Evolutionary conservation across 2,329 filamentous ascomycete genomes (phyloP).

Genomic region (Exophiala calicioides): DNA sequence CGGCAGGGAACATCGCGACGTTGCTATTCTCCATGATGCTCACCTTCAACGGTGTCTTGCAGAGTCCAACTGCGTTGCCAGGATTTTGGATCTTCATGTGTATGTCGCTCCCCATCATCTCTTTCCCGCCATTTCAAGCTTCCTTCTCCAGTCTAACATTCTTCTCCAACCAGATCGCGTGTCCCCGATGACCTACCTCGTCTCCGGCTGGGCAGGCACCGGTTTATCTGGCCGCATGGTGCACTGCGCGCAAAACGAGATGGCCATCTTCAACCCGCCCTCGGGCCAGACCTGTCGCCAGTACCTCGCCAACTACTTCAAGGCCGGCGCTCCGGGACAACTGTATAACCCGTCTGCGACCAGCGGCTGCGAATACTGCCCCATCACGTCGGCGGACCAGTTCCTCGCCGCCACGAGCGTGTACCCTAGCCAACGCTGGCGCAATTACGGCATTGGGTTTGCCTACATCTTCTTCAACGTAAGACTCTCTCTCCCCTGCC

Average conservation of each 20-base stretch:
- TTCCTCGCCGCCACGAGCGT: slow-evolving; percentile 50
- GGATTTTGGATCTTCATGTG: slow-evolving; percentile 67
- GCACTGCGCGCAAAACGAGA: slow-evolving; percentile 68
- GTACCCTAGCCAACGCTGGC: slow-evolving; percentile 67
- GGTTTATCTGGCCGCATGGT: slow-evolving; percentile 69
- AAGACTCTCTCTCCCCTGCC: background rate
- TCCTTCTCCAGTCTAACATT: slow-evolving; percentile 72
- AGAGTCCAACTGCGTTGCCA: slow-evolving; percentile 58
- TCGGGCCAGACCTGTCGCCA: slow-evolving; percentile 60
- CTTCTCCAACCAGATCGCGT: slow-evolving; percentile 66
- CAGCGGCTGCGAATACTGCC: slow-evolving; percentile 55
- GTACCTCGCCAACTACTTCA: slow-evolving; percentile 59
- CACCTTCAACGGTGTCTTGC: slow-evolving; percentile 73
- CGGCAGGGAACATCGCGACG: slow-evolving; percentile 75
- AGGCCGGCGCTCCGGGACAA: slow-evolving; percentile 51
- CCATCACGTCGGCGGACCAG: slow-evolving; percentile 41
- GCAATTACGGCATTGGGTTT: slow-evolving; percentile 75
- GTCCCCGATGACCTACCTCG: slow-evolving; percentile 79
- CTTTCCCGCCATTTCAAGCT: slow-evolving; percentile 70
- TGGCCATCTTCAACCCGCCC: slow-evolving; percentile 54
- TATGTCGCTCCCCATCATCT: slow-evolving; percentile 56
- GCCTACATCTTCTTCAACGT: slow-evolving; percentile 74
- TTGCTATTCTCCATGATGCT: slow-evolving; percentile 71
- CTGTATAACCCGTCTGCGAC: slow-evolving; percentile 61
- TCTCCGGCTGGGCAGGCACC: slow-evolving; percentile 69